Conservation (phyloP, 345 rosid species). For the Rhizophora apiculata region DNA sequence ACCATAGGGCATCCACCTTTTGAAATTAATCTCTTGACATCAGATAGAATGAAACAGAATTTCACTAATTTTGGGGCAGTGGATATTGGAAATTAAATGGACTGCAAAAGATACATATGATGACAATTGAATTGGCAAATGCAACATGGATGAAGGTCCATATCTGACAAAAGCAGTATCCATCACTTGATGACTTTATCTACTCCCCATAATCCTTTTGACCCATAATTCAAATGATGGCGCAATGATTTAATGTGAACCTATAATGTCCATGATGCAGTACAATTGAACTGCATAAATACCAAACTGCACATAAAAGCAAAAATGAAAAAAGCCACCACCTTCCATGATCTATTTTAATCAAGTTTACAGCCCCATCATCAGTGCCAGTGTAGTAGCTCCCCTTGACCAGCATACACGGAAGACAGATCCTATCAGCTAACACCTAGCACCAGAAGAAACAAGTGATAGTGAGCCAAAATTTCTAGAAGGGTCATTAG, state of each 20-base stretch:
- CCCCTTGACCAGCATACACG: constrained; percentile 91
- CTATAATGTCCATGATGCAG: background rate
- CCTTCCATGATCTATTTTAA: constrained; percentile 72
- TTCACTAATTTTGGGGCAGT: background rate
- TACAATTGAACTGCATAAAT: background rate
- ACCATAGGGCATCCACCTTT: background rate
- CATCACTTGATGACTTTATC: background rate
- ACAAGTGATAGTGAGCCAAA: constrained; percentile 21
- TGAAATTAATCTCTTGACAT: background rate
- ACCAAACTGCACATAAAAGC: background rate
- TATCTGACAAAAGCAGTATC: constrained; percentile 4
- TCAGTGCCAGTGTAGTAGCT: constrained; percentile 97
- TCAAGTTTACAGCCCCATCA: constrained; percentile 90
- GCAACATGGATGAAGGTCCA: background rate
- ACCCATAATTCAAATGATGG: background rate
- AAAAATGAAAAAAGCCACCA: constrained; percentile 19
- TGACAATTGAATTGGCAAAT: constrained; percentile 2
- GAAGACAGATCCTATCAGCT: constrained; percentile 83
- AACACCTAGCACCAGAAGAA: constrained; percentile 57
- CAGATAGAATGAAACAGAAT: constrained; percentile 1
- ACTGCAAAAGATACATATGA: background rate
- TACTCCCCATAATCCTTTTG: background rate
- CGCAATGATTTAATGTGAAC: background rate
- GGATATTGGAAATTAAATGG: background rate
- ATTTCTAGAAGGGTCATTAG: constrained; percentile 6